phyloP scores from a whole-genome alignment of 768 basidiomycete species.

The Dendrothele bispora region DNA sequence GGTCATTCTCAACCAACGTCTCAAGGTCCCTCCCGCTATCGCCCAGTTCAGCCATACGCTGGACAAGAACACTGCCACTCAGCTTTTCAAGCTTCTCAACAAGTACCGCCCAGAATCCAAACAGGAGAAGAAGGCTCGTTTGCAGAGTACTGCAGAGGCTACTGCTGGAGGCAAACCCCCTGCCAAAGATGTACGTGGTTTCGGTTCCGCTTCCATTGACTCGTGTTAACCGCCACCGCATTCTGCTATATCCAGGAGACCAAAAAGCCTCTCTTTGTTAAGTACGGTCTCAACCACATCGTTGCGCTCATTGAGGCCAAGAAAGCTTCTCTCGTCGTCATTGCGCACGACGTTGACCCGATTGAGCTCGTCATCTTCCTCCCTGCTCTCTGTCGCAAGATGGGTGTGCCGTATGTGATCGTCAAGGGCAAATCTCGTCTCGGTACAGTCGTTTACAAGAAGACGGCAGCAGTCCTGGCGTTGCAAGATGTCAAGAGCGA shows the following conservation, averaged over 20 bases:
- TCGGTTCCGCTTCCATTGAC: neutral
- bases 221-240: too few species aligned
- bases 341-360: conserved; percentile 98
- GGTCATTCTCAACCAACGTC: conserved; percentile 95
- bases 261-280: conserved; percentile 95
- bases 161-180: conserved; percentile 83
- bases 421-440: conserved; percentile 99
- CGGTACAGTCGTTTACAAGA: conserved; percentile 98
- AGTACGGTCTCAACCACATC: conserved; percentile 96
- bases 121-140: conserved; percentile 96
- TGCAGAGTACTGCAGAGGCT: conserved; percentile 73
- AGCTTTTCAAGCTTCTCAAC: conserved; percentile 97
- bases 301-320: conserved; percentile 96
- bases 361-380: conserved; percentile 99
- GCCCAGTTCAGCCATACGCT: conserved; percentile 95
- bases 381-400: conserved; percentile 98
- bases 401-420: conserved; percentile 98
- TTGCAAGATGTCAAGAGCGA: conserved; percentile 95
- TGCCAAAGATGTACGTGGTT: conserved; percentile 45
- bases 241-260: neutral
- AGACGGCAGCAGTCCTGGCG: conserved; percentile 90
- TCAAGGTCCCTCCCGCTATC: conserved; percentile 98
- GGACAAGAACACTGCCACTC: conserved; percentile 99
- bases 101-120: conserved; percentile 95
- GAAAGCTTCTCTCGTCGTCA: conserved; percentile 94